Base-by-base conservation (phyloP, 768 basidiomycete genomes). In the Dioszegia crocea region DNA sequence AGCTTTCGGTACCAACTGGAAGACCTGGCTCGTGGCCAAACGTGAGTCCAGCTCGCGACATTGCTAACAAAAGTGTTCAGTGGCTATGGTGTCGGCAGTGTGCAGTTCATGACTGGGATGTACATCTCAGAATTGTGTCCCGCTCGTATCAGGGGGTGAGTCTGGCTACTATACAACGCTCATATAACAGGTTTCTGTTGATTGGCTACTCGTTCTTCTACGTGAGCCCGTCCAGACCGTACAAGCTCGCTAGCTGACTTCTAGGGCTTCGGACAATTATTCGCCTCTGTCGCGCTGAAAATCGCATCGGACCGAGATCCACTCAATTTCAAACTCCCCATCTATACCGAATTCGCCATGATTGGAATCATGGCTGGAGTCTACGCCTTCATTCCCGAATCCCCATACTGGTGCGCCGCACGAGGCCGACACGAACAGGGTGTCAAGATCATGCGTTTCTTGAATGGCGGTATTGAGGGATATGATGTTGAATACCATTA, bases 401-500 rank as follows among this genome's bases (percentile, higher is more conserved):
- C 62, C 12, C 65, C 65, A 12, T 63, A 33, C 24, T 71, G 69
- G 69, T 65, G 61, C 31, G 69, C 69, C 4, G 46, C 55, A 8
- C 52, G 50, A 19, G 66, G 56, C 12, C 47, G 51, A 30, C 60
- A 69, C 46, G 68, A 72, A 10, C 43, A 53, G 21, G 70, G 63
- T 12, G 19, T 47, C 24, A 51, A 50, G 10, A 53, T 63, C 24
- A 36, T 72, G 27, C 41, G 49, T 9, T 50, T 56, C 31, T 41
- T 69, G 3, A 69, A 72, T 44, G 67, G 70, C 19, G 60, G 60
- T 12, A 63, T 72, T 26, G 46, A 53, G 27, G 67, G 62, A 0
- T 72, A 69, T 57, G 63, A 69, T 46, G 67, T 67, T 29, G 67
- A 69, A n/a, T 67, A 60, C 39, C 67, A 72, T 29, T 69, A 69